Evolutionary conservation across 2,329 filamentous ascomycete species (phyloP).

Genomic region (Fusarium sp.): DNA sequence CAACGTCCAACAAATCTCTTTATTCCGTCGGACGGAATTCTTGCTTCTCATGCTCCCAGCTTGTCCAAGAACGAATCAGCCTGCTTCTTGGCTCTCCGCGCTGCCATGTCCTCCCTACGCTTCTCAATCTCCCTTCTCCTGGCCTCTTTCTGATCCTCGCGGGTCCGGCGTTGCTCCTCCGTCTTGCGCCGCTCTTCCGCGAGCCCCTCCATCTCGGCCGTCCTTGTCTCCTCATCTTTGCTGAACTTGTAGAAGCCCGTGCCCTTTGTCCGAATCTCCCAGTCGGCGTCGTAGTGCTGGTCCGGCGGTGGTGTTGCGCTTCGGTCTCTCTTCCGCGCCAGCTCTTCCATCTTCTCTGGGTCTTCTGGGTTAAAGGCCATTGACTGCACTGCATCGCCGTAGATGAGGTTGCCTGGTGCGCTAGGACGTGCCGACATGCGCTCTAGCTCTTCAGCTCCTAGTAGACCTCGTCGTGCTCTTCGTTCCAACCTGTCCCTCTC

Average conservation of each 20-base stretch:
- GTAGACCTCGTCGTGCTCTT: constrained; percentile 60
- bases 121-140: constrained; percentile 74
- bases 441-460: constrained; percentile 72
- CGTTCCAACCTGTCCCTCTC: constrained; percentile 75
- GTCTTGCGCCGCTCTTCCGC: constrained; percentile 76
- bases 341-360: constrained; percentile 78
- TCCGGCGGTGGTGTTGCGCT: constrained; percentile 83
- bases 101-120: constrained; percentile 71
- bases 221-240: constrained; percentile 74
- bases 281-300: constrained; percentile 86
- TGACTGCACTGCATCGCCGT: constrained; percentile 86
- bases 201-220: constrained; percentile 80
- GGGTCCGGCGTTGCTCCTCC: constrained; percentile 69
- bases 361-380: constrained; percentile 85
- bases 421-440: constrained; percentile 75
- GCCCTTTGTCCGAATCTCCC: constrained; percentile 88
- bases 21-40: constrained; percentile 32
- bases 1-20: constrained; percentile 9
- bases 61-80: constrained; percentile 80
- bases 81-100: constrained; percentile 71
- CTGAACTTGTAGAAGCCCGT: constrained; percentile 94
- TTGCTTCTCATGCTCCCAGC: constrained; percentile 49
- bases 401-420: constrained; percentile 79
- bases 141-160: constrained; percentile 68
- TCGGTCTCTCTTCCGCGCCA: constrained; percentile 83